phyloP scores from a whole-genome alignment of 139 green algal species.

The Chlorella ohadii region DNA sequence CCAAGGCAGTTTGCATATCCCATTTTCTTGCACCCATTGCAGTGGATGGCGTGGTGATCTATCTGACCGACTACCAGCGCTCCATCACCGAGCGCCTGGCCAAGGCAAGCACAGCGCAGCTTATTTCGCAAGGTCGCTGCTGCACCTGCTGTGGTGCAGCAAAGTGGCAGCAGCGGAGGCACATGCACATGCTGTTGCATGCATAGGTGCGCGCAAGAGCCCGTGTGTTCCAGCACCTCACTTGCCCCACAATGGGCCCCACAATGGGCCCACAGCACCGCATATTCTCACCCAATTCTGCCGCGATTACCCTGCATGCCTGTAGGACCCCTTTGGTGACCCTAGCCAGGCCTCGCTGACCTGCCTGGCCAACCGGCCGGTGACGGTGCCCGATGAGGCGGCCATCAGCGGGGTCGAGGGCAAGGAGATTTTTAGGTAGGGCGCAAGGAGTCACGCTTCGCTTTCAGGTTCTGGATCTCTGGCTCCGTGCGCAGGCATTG shows the following conservation, averaged over 20 bases:
- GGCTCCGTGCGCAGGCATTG: no score
- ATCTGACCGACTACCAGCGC: slow-evolving; percentile 86
- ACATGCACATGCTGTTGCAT: no score
- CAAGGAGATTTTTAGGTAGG: neutral
- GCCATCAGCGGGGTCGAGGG: neutral
- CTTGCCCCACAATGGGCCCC: no score
- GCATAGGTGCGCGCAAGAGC: no score
- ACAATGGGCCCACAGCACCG: no score
- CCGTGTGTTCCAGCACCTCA: no score
- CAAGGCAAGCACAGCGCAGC: slow-evolving; percentile 41
- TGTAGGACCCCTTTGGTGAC: slow-evolving; percentile 78
- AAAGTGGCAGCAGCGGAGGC: no score
- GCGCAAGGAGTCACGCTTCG: no score
- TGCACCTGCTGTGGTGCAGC: no score
- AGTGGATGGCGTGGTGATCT: slow-evolving; percentile 52
- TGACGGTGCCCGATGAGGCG: slow-evolving; percentile 51
- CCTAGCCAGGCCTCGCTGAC: slow-evolving; percentile 80
- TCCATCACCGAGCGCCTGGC: slow-evolving; percentile 81
- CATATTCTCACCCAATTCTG: no score
- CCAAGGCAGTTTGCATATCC: neutral
- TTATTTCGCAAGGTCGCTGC: slow-evolving; percentile 17
- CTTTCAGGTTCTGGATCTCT: no score
- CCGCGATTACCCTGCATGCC: no score
- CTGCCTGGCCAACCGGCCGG: slow-evolving; percentile 61
- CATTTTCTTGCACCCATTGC: neutral